Conservation (phyloP, 371 early-diverging fungal species). For the Mucor ambiguus region DNA sequence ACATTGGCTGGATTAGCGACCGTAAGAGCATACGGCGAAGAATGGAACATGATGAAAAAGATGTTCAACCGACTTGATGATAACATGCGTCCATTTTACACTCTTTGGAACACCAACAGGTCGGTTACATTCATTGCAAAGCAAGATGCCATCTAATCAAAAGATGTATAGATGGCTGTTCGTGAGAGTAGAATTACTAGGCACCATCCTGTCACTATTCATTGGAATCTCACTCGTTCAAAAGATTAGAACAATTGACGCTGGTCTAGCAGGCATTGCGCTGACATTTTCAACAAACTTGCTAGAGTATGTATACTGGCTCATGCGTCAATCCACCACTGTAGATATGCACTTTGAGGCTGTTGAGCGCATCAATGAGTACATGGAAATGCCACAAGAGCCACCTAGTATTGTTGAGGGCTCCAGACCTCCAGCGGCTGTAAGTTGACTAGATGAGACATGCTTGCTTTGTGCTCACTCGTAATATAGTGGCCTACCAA, state of each 20-base stretch:
- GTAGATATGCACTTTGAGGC: slow-evolving; percentile 88
- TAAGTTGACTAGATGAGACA: slow-evolving; percentile 23
- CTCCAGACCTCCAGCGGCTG: slow-evolving; percentile 58
- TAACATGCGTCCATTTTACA: slow-evolving; percentile 80
- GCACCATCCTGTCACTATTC: slow-evolving; percentile 69
- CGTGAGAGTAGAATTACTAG: slow-evolving; percentile 74
- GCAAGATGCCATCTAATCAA: not conserved
- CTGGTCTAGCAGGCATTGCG: slow-evolving; percentile 81
- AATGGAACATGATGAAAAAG: slow-evolving; percentile 45
- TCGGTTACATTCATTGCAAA: slow-evolving; percentile 40
- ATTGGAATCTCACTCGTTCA: slow-evolving; percentile 62
- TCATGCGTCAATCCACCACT: slow-evolving; percentile 76
- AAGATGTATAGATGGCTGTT: slow-evolving; percentile 38
- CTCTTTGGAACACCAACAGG: slow-evolving; percentile 81
- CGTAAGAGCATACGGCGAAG: slow-evolving; percentile 57
- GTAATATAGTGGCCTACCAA: slow-evolving; percentile 70
- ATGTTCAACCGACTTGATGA: slow-evolving; percentile 58
- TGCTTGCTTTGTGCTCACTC: not conserved
- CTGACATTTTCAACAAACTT: slow-evolving; percentile 68
- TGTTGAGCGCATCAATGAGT: slow-evolving; percentile 82
- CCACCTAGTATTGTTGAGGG: slow-evolving; percentile 63
- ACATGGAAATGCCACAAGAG: slow-evolving; percentile 72
- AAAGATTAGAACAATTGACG: slow-evolving; percentile 55
- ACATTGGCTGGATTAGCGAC: slow-evolving; percentile 55
- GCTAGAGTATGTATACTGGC: slow-evolving; percentile 74